These are phyloP conservation scores for Penicillium bovifimosum DNA, from an alignment of 495 filamentous ascomycete genomes.

Conservation along the genomic window DNA sequence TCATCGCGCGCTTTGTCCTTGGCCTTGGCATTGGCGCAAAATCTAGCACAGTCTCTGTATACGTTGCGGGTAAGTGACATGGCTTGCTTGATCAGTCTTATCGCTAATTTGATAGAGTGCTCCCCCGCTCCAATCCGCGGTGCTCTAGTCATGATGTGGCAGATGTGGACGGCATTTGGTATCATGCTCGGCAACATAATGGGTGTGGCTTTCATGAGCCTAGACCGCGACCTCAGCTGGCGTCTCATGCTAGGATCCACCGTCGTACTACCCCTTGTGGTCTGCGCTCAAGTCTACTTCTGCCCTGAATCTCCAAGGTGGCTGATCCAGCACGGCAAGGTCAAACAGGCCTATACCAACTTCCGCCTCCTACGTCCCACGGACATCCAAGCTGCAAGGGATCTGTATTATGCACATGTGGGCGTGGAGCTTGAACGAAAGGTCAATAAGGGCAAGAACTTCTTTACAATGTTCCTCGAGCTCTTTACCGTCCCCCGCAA, in stretches of 20 bases:
- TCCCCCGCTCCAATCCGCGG: conserved; percentile 52
- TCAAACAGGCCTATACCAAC: conserved; percentile 39
- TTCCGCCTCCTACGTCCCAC: conserved; percentile 41
- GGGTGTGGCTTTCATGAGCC: conserved; percentile 58
- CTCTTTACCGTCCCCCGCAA: conserved; percentile 52
- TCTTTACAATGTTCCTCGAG: conserved; percentile 47
- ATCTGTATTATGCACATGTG: conserved; percentile 50
- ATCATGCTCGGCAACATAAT: conserved; percentile 74
- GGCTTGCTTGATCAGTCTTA: not conserved
- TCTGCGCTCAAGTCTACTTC: conserved; percentile 51
- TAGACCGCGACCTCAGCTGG: conserved; percentile 37
- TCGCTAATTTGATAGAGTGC: conserved; percentile 33
- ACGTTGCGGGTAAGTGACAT: conserved; percentile 32
- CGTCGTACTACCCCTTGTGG: conserved; percentile 36
- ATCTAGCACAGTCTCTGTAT: conserved; percentile 53
- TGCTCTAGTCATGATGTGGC: conserved; percentile 59
- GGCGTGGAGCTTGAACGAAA: conserved; percentile 41
- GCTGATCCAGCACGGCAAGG: conserved; percentile 53
- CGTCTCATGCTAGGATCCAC: conserved; percentile 46
- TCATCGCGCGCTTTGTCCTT: conserved; percentile 53
- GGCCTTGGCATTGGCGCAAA: conserved; percentile 59
- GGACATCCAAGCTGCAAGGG: conserved; percentile 47
- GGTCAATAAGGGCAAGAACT: conserved; percentile 40
- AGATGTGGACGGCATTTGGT: conserved; percentile 68
- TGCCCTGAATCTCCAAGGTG: conserved; percentile 65